Conservation (phyloP, 2,329 filamentous ascomycete genomes). For the Trichoderma sp. region DNA sequence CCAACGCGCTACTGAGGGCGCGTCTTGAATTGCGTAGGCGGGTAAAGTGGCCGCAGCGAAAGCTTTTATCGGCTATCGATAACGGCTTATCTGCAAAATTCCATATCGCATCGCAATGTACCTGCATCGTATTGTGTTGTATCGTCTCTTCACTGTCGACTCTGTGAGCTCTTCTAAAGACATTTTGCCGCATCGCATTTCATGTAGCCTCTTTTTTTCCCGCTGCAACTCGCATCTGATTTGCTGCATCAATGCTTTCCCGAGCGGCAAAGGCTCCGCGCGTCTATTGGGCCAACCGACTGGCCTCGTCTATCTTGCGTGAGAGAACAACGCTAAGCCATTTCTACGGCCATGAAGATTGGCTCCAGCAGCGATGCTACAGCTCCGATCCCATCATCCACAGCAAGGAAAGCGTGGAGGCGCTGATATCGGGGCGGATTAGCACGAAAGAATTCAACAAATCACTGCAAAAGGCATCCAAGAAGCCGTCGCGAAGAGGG, state of each 20-base stretch:
- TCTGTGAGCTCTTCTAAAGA: not conserved
- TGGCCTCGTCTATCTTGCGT: constrained; percentile 26
- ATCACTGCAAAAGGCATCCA: not conserved
- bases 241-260: constrained; percentile 39
- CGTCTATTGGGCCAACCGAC: constrained; percentile 37
- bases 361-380: constrained; percentile 28
- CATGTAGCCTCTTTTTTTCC: not conserved
- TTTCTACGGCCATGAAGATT: not conserved
- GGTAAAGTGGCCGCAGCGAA: not conserved
- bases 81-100: constrained; percentile 22
- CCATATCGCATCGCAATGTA: not conserved
- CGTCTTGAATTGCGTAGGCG: not conserved
- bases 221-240: constrained; percentile 17
- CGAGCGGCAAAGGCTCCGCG: constrained; percentile 38
- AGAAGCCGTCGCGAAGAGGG: not conserved
- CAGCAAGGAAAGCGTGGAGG: constrained; percentile 33
- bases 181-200: not conserved
- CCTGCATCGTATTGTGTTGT: not conserved
- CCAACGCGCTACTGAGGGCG: constrained; percentile 2
- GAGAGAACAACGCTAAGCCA: not conserved
- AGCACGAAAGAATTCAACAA: not conserved
- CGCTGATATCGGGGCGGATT: constrained; percentile 29
- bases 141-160: not conserved
- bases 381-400: constrained; percentile 31
- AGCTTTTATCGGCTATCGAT: constrained; percentile 33